A percentile compares a stretch with the other conserved stretches of the same genome.
These are phyloP conservation scores for Penicillium sp. DNA, from an alignment of 2,329 filamentous ascomycete genomes.

Conservation along the genomic window DNA sequence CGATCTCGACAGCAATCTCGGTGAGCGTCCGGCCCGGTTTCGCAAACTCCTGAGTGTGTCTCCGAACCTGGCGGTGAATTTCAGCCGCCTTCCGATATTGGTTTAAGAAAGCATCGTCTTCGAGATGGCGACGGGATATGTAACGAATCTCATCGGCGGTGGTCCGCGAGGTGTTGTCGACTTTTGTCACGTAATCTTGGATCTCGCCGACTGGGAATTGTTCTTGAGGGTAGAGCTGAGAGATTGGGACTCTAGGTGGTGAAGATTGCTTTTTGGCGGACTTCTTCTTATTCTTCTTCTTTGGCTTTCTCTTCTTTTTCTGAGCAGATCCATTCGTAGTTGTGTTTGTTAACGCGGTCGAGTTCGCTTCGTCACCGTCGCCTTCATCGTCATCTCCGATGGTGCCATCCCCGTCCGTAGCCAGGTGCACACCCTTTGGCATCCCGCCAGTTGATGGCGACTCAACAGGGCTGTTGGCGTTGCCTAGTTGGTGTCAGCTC, in stretches of 20 bases:
- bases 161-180: constrained; percentile 52
- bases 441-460: constrained; percentile 1
- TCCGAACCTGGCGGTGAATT: constrained; percentile 60
- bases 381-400: constrained; percentile 14
- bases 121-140: constrained; percentile 42
- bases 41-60: constrained; percentile 53
- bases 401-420: constrained; percentile 14
- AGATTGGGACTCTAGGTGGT: constrained; percentile 54
- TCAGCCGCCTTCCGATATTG: constrained; percentile 64
- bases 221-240: constrained; percentile 51
- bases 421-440: constrained; percentile 9
- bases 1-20: constrained; percentile 59
- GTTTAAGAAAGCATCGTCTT: constrained; percentile 55
- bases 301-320: constrained; percentile 25
- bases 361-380: constrained; percentile 14
- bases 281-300: constrained; percentile 47
- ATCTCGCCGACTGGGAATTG: constrained; percentile 55
- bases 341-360: constrained; percentile 4
- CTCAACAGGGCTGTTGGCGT: constrained; percentile 6
- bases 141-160: constrained; percentile 55
- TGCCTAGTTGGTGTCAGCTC: constrained; percentile 1
- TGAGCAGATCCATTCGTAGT: constrained; percentile 3
- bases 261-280: constrained; percentile 44
- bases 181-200: constrained; percentile 44
- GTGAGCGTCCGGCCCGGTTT: constrained; percentile 57